Percentiles rank a stretch among this genome's conserved stretches.
Conservation (phyloP, 2,329 filamentous ascomycete species). For the Sporothrix variecibatus region DNA sequence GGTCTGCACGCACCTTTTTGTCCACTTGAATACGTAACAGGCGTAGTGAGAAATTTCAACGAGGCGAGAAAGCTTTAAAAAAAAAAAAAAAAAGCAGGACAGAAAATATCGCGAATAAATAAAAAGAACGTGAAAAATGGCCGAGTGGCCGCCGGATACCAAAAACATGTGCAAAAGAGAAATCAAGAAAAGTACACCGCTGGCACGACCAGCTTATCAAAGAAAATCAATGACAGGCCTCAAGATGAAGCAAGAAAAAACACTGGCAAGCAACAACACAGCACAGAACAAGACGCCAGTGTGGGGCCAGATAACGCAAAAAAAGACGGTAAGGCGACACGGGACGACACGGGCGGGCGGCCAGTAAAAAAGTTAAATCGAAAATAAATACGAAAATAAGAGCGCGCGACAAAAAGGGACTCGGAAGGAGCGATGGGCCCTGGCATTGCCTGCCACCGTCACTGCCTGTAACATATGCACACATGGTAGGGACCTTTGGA, state of each 20-base stretch:
- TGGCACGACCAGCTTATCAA: background rate
- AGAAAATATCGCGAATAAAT: background rate
- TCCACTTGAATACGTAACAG: conserved; percentile 12
- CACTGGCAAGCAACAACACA: background rate
- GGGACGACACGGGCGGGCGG: conserved; percentile 18
- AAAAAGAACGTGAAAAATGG: background rate
- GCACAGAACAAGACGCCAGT: conserved; percentile 20
- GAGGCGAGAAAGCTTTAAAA: background rate
- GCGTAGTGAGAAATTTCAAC: background rate
- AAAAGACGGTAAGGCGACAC: conserved; percentile 25
- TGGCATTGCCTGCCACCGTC: background rate
- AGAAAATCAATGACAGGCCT: background rate
- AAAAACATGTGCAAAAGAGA: background rate
- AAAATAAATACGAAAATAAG: conserved; percentile 16
- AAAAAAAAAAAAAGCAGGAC: background rate
- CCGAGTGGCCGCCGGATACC: background rate
- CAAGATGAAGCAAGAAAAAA: background rate
- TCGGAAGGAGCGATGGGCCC: background rate
- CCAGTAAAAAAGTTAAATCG: background rate
- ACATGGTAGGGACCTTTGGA: background rate
- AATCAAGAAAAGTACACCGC: background rate
- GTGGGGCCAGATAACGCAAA: conserved; percentile 25
- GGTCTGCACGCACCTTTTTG: background rate
- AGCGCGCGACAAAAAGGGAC: background rate
- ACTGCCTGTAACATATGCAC: background rate